Evolutionary conservation across 2,329 filamentous ascomycete species (phyloP), one percentile per base, ranked within the genome.

Genomic region (Aspergillus glaucus): DNA sequence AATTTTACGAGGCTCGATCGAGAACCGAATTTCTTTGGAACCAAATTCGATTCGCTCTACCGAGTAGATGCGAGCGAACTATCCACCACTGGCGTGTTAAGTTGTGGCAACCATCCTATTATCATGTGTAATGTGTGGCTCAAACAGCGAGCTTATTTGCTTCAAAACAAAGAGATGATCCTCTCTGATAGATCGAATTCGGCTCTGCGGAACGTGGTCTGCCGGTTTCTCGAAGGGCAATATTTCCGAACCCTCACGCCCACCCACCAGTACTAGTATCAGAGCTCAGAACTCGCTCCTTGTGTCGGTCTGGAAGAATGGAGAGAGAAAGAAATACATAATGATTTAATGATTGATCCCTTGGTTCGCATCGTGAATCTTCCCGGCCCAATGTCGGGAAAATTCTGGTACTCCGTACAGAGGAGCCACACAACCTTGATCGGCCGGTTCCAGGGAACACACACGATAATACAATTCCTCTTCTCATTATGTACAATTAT

Each of bases 141-240:
- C 34, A n/a, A 37, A 37, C 34, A 19, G 34, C 48, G 40, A 53
- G 49, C 45, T 49, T 46, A 53, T 45, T 51, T 40, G 45, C 26
- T 30, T 49, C 19, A 50, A 43, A 26, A 26, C 36, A 22, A 37
- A 45, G 22, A 39, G 39, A 28, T 48, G 36, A 47, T 47, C 43
- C 43, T 19, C 15, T 22, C 14, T 53, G 52, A 53, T 55, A 51
- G 41, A 54, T 54, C 47, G 34, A 51, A 45, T 54, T 44, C 44
- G 28, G 21, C 26, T 43, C 24, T 30, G 44, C 36, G 37, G 53
- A 57, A 57, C 55, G 51, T 57, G 55, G 51, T 40, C 51, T 53
- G 47, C 51, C 40, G 48, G 43, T 47, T 55, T 55, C 50, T 50
- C 22, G 41, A 43, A 43, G 21, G 41, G 22, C 24, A 30, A 43